These are phyloP conservation scores for Ganoderma sinense DNA, from an alignment of 1,284 basidiomycete genomes.

Conservation along the genomic window DNA sequence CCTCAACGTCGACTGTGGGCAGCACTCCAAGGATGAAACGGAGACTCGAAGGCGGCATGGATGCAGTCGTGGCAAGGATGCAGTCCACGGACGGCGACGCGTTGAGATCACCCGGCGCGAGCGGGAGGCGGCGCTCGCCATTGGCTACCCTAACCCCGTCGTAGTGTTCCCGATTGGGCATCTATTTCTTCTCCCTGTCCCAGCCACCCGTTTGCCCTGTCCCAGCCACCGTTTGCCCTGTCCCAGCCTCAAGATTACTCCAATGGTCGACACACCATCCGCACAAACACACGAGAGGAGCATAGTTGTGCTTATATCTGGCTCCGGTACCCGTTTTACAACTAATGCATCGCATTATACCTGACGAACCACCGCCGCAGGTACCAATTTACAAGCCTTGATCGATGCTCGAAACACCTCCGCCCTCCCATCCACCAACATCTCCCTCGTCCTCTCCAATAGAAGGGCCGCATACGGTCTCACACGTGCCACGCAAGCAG, in stretches of 20 bases:
- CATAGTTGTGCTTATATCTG: conserved; percentile 79
- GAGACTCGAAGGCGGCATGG: neutral
- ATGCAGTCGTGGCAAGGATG: neutral
- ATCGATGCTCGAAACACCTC: conserved; percentile 85
- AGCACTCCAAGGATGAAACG: neutral
- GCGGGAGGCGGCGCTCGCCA: neutral
- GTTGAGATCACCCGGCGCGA: neutral
- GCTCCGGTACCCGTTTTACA: conserved; percentile 71
- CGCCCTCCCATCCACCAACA: conserved; percentile 71
- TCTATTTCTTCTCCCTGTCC: neutral
- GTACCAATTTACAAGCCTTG: conserved; percentile 95
- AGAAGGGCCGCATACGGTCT: conserved; percentile 93
- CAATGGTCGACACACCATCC: conserved; percentile 31
- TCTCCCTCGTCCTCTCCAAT: conserved; percentile 91
- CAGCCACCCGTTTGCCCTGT: neutral
- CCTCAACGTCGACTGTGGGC: neutral
- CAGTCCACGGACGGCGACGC: neutral
- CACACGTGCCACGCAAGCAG: conserved; percentile 74
- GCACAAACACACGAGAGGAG: conserved; percentile 37
- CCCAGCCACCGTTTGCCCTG: neutral
- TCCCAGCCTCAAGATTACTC: neutral
- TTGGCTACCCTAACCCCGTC: conserved; percentile 3
- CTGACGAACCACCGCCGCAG: conserved; percentile 48
- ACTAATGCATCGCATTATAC: conserved; percentile 11
- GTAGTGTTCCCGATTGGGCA: neutral